Base-by-base conservation (phyloP, 1,139 yeast species). In the Yamadazyma diospyri region DNA sequence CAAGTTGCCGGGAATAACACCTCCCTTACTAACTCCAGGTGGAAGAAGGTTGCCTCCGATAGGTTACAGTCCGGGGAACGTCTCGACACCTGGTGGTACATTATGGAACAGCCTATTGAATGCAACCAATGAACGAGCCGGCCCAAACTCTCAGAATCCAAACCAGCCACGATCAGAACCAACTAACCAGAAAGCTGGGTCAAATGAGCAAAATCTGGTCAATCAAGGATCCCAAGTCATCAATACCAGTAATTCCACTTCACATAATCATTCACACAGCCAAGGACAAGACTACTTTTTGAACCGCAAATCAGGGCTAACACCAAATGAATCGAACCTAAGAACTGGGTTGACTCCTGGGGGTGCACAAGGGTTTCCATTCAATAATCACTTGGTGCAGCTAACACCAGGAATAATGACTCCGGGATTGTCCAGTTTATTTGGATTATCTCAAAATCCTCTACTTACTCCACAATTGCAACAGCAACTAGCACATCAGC, bases 281-380 rank as follows among this genome's bases (percentile, higher is more conserved):
- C 34, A 29, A 26, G 6, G 15, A 10, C 30, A 34, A 12, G 56
- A 47, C 32, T 69, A 57, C 43, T 57, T 59, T 41, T 50, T 58
- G 22, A 56, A 59, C 37, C 55, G 72, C 21, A 71, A 78, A 43
- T 64, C 81, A 0, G 88, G 86, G 0, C 58, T 81, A 27, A 78
- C 87, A 0, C 87, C 89, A 5, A 81, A 78, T 52, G 88, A 81
- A 48, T 75, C 83, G 4, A 69, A 75, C 34, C 42, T 81, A 29
- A 64, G 92, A 40, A 67, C 84, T 0, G 89, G 89, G 0, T 53
- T 81, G 23, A 79, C 88, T 0, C 72, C 72, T 3, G 70, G 71
- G 0, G n/a, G n/a, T n/a, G 40, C 42, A 6, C 45, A 51, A 15
- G 57, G 58, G 11, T 64, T 63, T 43, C 57, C 57, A n/a, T 63